These are phyloP conservation scores for Arbutus unedo DNA, from an alignment of 148 eudicot genomes.

Conservation along the genomic window DNA sequence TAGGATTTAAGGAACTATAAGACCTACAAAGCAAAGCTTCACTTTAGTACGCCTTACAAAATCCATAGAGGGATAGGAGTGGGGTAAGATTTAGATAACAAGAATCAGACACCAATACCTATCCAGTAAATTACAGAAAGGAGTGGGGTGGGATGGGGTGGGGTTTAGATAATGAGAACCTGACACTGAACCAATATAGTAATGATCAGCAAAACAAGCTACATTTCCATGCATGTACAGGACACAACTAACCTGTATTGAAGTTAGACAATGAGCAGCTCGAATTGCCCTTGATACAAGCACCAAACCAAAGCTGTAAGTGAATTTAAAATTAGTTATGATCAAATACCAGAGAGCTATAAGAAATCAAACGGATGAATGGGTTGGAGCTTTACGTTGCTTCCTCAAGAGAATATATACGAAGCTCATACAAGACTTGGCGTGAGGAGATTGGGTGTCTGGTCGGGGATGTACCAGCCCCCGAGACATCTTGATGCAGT, in stretches of 20 bases:
- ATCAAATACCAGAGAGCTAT: background rate
- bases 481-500: slow-evolving; percentile 22
- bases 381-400: slow-evolving; percentile 19
- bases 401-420: slow-evolving; percentile 30
- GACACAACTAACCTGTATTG: slow-evolving; percentile 27
- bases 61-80: background rate
- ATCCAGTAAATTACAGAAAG: background rate
- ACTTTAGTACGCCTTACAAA: background rate
- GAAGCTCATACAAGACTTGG: slow-evolving; percentile 31
- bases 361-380: background rate
- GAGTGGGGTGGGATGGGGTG: background rate
- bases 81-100: background rate
- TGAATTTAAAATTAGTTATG: background rate
- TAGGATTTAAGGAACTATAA: background rate
- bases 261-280: slow-evolving; percentile 38
- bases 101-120: background rate
- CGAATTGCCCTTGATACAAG: slow-evolving; percentile 30
- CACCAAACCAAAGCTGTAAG: slow-evolving; percentile 27
- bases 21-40: background rate
- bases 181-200: background rate
- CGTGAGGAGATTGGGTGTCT: slow-evolving; percentile 28
- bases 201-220: background rate
- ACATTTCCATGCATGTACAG: slow-evolving; percentile 5
- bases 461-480: slow-evolving; percentile 28
- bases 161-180: background rate